Evolutionary conservation across 805 yeast species (phyloP), one percentile per base, ranked within the genome.

Genomic region (Saccharomycopsis fodiens): DNA sequence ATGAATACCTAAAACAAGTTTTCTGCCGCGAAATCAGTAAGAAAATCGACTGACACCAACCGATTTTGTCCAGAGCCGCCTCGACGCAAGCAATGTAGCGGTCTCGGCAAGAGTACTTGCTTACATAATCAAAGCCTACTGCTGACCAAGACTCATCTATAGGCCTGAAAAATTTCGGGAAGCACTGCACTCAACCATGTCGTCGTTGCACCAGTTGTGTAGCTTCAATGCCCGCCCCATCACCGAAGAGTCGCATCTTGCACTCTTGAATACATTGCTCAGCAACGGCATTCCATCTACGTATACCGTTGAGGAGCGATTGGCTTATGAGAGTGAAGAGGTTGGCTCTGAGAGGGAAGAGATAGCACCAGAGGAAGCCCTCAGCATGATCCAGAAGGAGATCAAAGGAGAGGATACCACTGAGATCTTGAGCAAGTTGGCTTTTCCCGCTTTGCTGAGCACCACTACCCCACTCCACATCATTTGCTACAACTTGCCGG

Each of bases 381-480:
- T 25, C 6, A 49, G 7, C 37, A 47, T 13, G 15, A 4, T 15
- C 32, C 25, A 20, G 22, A 35, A 29, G 20, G n/a, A 35, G 30
- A 13, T 21, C 49, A 15, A 47, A 48, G 36, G 36, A 7, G 20
- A 17, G 7, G 36, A 15, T 5, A 10, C 36, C 8, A 10, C 5
- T 32, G 8, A 6, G 5, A 22, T 31, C 16, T 17, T 39, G 4
- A 44, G 27, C 47, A 35, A 65, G 61, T 35, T 70, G 67, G 19
- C 67, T 60, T 17, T 68, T 25, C 29, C 29, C 10, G 29, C 63
- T 13, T 52, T 62, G 7, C 55, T 45, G 3, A 62, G 73, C 1
- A 84, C 84, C 15, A 85, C 95, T 2, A 85, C 95, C 0, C 94
- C 95, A 12, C 65, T 86, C 52, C 96, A 87, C 60, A 57, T 80